Percentiles rank a stretch among this genome's conserved stretches.
Conservation (phyloP, 257 asterid species). For the Verbena officinalis region DNA sequence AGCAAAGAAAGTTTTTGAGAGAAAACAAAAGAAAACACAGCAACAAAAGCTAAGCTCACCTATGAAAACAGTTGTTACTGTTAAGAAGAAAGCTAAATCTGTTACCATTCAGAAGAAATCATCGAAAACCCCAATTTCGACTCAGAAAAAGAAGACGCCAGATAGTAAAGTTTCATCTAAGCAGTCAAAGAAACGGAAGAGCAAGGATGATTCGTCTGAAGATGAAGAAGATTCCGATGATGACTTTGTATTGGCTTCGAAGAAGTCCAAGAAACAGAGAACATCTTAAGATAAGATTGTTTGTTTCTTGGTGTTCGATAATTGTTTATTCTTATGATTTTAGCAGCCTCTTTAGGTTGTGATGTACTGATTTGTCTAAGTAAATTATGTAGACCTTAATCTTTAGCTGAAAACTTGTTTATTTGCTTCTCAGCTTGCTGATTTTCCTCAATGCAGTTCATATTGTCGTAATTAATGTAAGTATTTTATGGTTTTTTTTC, state of each 20-base stretch:
- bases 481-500: background rate
- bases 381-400: background rate
- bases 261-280: conserved; percentile 49
- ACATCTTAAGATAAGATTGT: conserved; percentile 30
- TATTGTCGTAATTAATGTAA: background rate
- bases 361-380: conserved; percentile 12
- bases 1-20: conserved; percentile 73
- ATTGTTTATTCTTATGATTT: background rate
- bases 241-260: conserved; percentile 44
- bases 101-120: conserved; percentile 44
- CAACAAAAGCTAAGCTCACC: conserved; percentile 73
- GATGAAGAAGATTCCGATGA: conserved; percentile 47
- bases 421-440: background rate
- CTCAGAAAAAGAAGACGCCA: conserved; percentile 50
- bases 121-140: conserved; percentile 35
- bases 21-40: conserved; percentile 62
- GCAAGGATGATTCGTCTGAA: conserved; percentile 45
- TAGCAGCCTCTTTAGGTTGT: no score
- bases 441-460: background rate
- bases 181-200: conserved; percentile 62
- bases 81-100: conserved; percentile 46
- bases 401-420: background rate
- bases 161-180: conserved; percentile 44
- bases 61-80: conserved; percentile 58
- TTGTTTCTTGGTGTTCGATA: background rate